Conservation (phyloP, 345 rosid species). For the Corchorus capsularis region DNA sequence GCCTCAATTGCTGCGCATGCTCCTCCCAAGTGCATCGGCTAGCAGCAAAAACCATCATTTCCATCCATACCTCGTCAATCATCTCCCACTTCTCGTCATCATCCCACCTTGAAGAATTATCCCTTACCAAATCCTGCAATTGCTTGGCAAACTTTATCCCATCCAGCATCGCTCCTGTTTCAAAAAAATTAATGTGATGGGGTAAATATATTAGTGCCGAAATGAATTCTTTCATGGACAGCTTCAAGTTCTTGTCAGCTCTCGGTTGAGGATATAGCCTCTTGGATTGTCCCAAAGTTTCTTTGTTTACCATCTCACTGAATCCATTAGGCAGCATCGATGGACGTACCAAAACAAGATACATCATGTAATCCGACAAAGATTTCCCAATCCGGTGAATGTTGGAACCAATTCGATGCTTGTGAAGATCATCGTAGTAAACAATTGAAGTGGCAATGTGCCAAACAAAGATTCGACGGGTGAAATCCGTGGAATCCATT, state of each 20-base stretch:
- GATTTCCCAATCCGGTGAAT: neutral
- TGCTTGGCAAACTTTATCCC: conserved; percentile 9
- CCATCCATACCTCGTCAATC: conserved; percentile 24
- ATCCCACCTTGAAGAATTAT: neutral
- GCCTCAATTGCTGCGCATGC: conserved; percentile 18
- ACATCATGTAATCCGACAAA: conserved; percentile 13
- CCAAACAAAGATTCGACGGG: conserved; percentile 29
- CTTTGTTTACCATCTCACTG: neutral
- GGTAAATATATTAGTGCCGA: neutral
- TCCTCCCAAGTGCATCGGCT: conserved; percentile 16
- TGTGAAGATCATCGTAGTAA: neutral
- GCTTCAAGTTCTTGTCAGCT: neutral
- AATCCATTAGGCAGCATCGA: neutral
- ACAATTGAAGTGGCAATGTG: conserved; percentile 36
- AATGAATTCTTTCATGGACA: neutral
- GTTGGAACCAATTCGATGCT: neutral
- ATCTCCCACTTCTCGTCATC: conserved; percentile 18
- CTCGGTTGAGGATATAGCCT: neutral
- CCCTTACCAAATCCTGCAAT: neutral
- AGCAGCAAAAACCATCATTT: conserved; percentile 19
- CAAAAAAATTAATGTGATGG: neutral
- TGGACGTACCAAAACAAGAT: neutral
- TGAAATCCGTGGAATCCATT: neutral
- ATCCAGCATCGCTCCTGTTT: neutral
- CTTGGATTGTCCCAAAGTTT: neutral